A percentile compares a stretch with the other conserved stretches of the same genome.
These are phyloP conservation scores for Dichotomopilus funicola DNA, from an alignment of 2,329 filamentous ascomycete genomes.

Conservation along the genomic window DNA sequence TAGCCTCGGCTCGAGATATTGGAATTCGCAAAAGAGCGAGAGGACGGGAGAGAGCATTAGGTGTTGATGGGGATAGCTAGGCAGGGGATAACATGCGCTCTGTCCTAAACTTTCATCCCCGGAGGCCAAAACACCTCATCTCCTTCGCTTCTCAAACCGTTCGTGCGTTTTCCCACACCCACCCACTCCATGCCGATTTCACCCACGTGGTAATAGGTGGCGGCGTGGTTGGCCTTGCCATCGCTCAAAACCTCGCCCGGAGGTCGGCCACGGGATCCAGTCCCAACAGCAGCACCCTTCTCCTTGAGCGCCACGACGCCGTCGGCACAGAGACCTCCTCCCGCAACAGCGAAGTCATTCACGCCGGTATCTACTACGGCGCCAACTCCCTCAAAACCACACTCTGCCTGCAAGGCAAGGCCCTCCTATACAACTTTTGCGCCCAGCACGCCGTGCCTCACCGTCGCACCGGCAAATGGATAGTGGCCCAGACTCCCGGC, in stretches of 20 bases:
- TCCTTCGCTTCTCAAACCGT: background rate
- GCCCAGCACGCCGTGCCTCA: slow-evolving; percentile 59
- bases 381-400: slow-evolving; percentile 67
- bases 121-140: background rate
- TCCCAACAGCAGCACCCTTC: slow-evolving; percentile 47
- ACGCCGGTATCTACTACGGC: slow-evolving; percentile 91
- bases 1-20: too few species aligned
- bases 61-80: too few species aligned
- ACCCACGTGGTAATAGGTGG: slow-evolving; percentile 44
- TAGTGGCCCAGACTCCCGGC: slow-evolving; percentile 73
- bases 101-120: background rate
- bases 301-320: slow-evolving; percentile 71
- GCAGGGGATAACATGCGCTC: too few species aligned
- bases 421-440: slow-evolving; percentile 76
- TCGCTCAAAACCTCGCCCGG: slow-evolving; percentile 66
- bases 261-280: slow-evolving; percentile 1
- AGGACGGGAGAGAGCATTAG: too few species aligned
- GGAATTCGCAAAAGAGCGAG: too few species aligned
- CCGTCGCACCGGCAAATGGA: slow-evolving; percentile 81
- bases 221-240: slow-evolving; percentile 70
- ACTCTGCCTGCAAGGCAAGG: slow-evolving; percentile 72
- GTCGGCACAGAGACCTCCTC: slow-evolving; percentile 82
- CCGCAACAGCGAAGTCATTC: slow-evolving; percentile 92
- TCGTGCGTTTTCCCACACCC: slow-evolving; percentile 11
- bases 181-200: slow-evolving; percentile 14